Evolutionary conservation across 345 rosid species (phyloP), one percentile per base, ranked within the genome.

Genomic region (Durio zibethinus): DNA sequence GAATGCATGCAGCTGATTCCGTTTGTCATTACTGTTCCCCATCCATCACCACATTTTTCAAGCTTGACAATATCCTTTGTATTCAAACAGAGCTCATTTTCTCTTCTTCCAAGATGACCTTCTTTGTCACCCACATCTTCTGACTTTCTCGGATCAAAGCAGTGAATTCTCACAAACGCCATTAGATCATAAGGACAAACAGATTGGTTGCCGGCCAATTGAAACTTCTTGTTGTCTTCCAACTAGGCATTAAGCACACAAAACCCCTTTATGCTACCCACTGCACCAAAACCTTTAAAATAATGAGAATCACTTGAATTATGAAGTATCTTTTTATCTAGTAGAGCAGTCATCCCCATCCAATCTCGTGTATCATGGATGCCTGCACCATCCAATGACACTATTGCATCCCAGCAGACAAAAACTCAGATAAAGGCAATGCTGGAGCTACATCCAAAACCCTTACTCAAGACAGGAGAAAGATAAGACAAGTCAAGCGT

Each of bases 331-430:
- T 78, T 84, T 72, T 80, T 86, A 72, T 87, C 84, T 36, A 90
- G 66, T 74, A 84, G 73, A 77, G 81, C 56, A 76, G 84, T 75
- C 77, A 84, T 70, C 81, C 84, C 89, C 53, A 83, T 76, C 97
- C 97, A 96, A 15, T 96, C 94, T n/a, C 79, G 88, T 29, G 82
- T 85, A 73, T 81, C 81, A 78, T 83, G 86, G 64, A 91, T 79
- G 21, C 20, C n/a, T 45, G 78, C 38, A 86, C 94, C 99, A 86
- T 93, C 94, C 79, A 96, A 53, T 31, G 94, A 87, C 69, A 89
- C 76, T 18, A 96, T 88, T 23, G 83, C 82, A 91, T 96, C 97
- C 92, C 93, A 38, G 92, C 86, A 79, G 93, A 91, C 83, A 96
- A 82, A 78, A 90, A 89, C 59, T 93, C 92, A 33, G 84, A 87